Evolutionary conservation across 192 early-diverging fungal genomes (phyloP), one percentile per base, ranked within the genome.

Genomic region (Geranomyces variabilis): DNA sequence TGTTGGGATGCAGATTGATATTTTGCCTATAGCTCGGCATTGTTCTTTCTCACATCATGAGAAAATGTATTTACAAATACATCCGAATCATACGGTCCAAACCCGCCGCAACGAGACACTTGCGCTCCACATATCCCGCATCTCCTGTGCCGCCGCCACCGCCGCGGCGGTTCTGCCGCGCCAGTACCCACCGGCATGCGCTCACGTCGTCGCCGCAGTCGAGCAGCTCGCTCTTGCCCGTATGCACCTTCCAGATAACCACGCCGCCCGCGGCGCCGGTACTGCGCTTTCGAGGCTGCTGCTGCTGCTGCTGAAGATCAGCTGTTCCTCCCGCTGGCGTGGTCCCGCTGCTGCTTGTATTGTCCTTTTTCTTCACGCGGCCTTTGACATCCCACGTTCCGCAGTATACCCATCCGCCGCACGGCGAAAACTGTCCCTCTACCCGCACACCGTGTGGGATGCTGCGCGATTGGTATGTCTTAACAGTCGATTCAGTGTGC

Each of bases 321-420:
- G 15, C 64, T 69, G 73, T 26, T 34, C 22, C 44, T 28, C 21
- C 58, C 3, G 46, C 51, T 31, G n/a, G 3, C 60, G 30, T n/a
- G 49, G 13, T 33, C 26, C 66, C 5, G 5, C 36, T 10, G 36
- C 36, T 41, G 36, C 5, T 41, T 3, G 5, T 41, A 10, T 41
- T 10, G 36, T 10, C 36, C 36, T 41, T 41, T 26, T 60, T 60
- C 58, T 64, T 64, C 4, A 64, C 41, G 45, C 48, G 31, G 13
- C 43, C 66, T 21, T n/a, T 56, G 10, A 63, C 53, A 24, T 84
- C 83, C 43, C 77, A 74, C 29, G 75, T 67, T 26, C 78, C 77
- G 67, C 76, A 72, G 61, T 84, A 87, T 6, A 87, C 77, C 80
- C 76, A 87, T 15, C 63, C 81, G 19, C 86, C 86, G 43, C 78